Evolutionary conservation across 345 rosid genomes (phyloP), one percentile per base, ranked within the genome.

Genomic region (Rubroshorea leprosula): DNA sequence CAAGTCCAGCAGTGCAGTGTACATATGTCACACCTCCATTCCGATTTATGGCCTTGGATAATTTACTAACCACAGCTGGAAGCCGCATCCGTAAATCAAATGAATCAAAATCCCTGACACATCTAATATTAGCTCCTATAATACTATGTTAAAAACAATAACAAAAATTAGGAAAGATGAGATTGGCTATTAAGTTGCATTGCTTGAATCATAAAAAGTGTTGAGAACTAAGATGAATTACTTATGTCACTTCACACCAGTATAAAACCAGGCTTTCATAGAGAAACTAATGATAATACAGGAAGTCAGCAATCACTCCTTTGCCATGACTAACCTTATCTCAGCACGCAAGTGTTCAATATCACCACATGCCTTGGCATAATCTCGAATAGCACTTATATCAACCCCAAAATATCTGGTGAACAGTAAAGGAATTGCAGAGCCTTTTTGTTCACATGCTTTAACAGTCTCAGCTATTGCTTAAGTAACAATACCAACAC

Each of bases 1-100:
- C 99, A 25, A 93, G 74, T 58, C 99, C 97, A 54, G 99, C 99
- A 47, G 99, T 93, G 71, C 99, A 93, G 79, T 93, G 99, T 50
- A 93, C 63, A 66, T 93, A 93, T 6, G 97, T 71, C 39, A 89
- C 86, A 58, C 97, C 97, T 58, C 91, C 97, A 80, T 86, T 89
- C 65, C 46, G 73, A 29, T 81, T 80, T 58, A 85, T 71, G 43
- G 96, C 91, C 70, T 78, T 83, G 79, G 69, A 65, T 12, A 89
- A 72, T 65, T 64, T 74, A 75, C 99, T 78, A 60, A 86, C 67
- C 20, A 93, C 94, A 12, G 89, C 94, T 55, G 99, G 99, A 55
- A 93, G 95, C 50, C 87, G 93, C 77, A 86, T 72, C 72, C 99
- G 82, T 69, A 93, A 75, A 73, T 93, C 99, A 83, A 81, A 93